Base-by-base conservation (phyloP, 2,329 filamentous ascomycete species). In the Pseudodiploospora longispora region DNA sequence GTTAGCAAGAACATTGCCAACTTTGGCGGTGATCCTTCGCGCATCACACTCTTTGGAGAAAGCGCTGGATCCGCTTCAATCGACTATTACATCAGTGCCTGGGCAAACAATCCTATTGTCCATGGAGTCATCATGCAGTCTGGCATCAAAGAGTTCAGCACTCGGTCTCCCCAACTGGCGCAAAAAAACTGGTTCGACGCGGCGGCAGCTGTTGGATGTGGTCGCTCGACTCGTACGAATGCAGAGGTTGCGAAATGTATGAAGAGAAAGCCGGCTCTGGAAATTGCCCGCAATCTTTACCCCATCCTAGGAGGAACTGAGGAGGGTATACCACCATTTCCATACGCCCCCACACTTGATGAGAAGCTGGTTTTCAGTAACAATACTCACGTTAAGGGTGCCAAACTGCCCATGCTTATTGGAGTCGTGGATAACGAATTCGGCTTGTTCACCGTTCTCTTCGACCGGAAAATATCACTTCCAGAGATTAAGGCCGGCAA, bases 71-170 rank as follows among this genome's bases (percentile, higher is more conserved):
- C 61, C 1, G 59, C 67, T 0, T 56, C 64, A 1, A 66, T 67
- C 0, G 71, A 76, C 49, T 67, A 68, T 52, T 72, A 68, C 59
- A 62, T 68, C 5, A 76, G 73, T 41, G 69, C 73, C 3, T 74
- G 69, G 70, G 39, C 50, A 2, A 45, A 68, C 0, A 69, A 76
- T 35, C 70, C 74, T 5, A 76, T 77, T 27, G 64, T 67, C n/a
- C 55, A 61, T 6, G 71, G 64, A 3, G 57, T 74, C 7, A 70
- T 76, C 43, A 58, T 66, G 4, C 61, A 67, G 5, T 74, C 72
- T 33, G 73, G 62, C 0, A 68, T 63, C 0, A 64, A 69, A 27
- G 70, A 70, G 52, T 72, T 75, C 50, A 60, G 65, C 4, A 52
- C 64, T 12, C 71, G 71, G 41, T 52, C 59, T 2, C 51, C 49